These are phyloP conservation scores for Solanum paucissectum DNA, from an alignment of 257 asterid species.

Conservation along the genomic window DNA sequence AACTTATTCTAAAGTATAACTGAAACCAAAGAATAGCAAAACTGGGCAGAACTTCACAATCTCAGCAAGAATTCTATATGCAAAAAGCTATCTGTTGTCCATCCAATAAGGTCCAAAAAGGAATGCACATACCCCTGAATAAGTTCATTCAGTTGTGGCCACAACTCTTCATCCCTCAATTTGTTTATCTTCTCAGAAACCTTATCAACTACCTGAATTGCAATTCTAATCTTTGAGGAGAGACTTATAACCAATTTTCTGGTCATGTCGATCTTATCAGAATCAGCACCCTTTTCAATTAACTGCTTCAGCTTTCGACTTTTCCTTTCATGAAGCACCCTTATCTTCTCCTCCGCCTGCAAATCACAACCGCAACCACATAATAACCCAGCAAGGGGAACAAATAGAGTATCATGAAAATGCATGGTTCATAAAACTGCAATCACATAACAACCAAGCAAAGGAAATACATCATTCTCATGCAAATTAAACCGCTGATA, in stretches of 20 bases:
- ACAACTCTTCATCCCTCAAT: slow-evolving; percentile 82
- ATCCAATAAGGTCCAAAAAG: not conserved
- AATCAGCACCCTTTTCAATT: slow-evolving; percentile 81
- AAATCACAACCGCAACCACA: slow-evolving; percentile 2
- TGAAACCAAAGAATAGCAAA: not conserved
- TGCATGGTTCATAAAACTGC: not conserved
- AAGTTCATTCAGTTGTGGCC: slow-evolving; percentile 86
- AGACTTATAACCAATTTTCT: slow-evolving; percentile 61
- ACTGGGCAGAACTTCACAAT: not conserved
- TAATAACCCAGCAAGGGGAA: not conserved
- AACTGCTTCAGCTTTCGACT: slow-evolving; percentile 48
- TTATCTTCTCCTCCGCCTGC: slow-evolving; percentile 93
- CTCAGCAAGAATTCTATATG: not conserved
- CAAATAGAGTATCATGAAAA: not conserved
- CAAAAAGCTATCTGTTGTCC: not conserved
- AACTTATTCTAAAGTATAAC: too few species aligned
- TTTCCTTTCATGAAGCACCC: slow-evolving; percentile 66
- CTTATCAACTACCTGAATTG: slow-evolving; percentile 93
- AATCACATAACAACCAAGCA: not conserved
- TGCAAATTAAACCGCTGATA: not conserved
- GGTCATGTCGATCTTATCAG: slow-evolving; percentile 61
- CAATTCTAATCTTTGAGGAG: slow-evolving; percentile 75
- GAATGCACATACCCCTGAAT: slow-evolving; percentile 60
- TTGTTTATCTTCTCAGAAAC: slow-evolving; percentile 73
- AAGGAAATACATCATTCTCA: not conserved